phyloP scores from a whole-genome alignment of 2,329 filamentous ascomycete species.

The Fusarium goolgardi region DNA sequence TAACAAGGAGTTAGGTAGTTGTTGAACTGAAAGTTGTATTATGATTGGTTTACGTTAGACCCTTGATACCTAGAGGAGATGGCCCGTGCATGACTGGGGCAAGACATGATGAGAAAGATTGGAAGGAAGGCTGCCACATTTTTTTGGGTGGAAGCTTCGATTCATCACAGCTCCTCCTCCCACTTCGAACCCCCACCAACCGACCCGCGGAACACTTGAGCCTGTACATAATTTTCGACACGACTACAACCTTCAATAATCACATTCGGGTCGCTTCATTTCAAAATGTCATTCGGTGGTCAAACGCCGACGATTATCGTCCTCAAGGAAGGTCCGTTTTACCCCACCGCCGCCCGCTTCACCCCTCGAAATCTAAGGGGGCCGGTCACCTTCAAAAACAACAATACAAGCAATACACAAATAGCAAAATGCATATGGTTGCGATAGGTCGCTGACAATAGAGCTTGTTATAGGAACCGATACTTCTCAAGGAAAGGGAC shows the following conservation, averaged over 20 bases:
- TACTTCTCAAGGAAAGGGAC: constrained; percentile 94
- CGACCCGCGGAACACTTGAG: constrained; percentile 29
- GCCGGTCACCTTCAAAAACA: constrained; percentile 11
- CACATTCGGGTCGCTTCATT: constrained; percentile 50
- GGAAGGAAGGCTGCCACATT: constrained; percentile 59
- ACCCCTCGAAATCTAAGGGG: constrained; percentile 40
- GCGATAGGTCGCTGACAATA: constrained; percentile 37
- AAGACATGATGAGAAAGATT: constrained; percentile 45
- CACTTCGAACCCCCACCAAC: constrained; percentile 41
- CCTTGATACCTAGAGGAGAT: constrained; percentile 17
- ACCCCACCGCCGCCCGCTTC: constrained; percentile 53
- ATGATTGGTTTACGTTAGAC: constrained; percentile 30
- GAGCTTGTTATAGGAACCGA: constrained; percentile 78
- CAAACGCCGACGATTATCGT: constrained; percentile 98
- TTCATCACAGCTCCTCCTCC: constrained; percentile 52
- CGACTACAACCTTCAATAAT: constrained; percentile 23
- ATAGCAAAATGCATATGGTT: constrained; percentile 5
- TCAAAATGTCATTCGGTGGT: constrained; percentile 91
- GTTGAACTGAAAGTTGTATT: constrained; percentile 2
- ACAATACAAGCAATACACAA: constrained; percentile 16
- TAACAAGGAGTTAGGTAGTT: constrained; percentile 7
- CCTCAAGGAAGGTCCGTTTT: constrained; percentile 88
- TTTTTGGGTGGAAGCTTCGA: constrained; percentile 62
- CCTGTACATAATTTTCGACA: constrained; percentile 15
- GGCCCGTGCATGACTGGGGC: constrained; percentile 48